These are phyloP conservation scores for Cyclostephanos tholiformis DNA, from an alignment of 108 stramenopile genomes.

Conservation along the genomic window DNA sequence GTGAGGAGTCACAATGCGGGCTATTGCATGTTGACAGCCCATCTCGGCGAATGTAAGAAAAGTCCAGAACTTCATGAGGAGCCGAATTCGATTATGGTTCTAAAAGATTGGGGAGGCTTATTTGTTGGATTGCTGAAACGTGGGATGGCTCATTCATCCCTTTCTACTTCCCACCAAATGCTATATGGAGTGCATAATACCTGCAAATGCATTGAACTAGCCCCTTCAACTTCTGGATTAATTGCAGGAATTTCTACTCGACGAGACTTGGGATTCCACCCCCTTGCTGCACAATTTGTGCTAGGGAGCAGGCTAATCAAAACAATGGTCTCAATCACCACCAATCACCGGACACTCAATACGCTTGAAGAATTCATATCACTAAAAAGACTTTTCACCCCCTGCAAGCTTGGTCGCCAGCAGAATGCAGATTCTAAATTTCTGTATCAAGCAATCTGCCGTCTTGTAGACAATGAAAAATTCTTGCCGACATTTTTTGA, in stretches of 20 bases:
- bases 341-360: slow-evolving; percentile 6
- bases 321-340: slow-evolving; percentile 22
- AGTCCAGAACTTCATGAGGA: slow-evolving; percentile 41
- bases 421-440: neutral
- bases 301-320: slow-evolving; percentile 34
- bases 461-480: slow-evolving; percentile 25
- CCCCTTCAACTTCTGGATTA: slow-evolving; percentile 22
- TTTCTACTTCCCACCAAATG: slow-evolving; percentile 33
- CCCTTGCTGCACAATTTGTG: slow-evolving; percentile 16
- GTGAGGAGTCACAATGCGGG: slow-evolving; percentile 37
- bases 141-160: slow-evolving; percentile 30
- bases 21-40: slow-evolving; percentile 31
- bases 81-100: slow-evolving; percentile 33
- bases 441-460: slow-evolving; percentile 24
- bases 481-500: slow-evolving; percentile 25
- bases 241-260: slow-evolving; percentile 32
- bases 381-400: slow-evolving; percentile 6
- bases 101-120: slow-evolving; percentile 48
- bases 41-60: slow-evolving; percentile 30
- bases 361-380: slow-evolving; percentile 16
- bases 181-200: slow-evolving; percentile 38
- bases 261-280: slow-evolving; percentile 34
- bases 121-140: slow-evolving; percentile 44
- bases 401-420: neutral
- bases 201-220: neutral